Base-by-base conservation (phyloP, 768 basidiomycete genomes). In the Galerina marginata region DNA sequence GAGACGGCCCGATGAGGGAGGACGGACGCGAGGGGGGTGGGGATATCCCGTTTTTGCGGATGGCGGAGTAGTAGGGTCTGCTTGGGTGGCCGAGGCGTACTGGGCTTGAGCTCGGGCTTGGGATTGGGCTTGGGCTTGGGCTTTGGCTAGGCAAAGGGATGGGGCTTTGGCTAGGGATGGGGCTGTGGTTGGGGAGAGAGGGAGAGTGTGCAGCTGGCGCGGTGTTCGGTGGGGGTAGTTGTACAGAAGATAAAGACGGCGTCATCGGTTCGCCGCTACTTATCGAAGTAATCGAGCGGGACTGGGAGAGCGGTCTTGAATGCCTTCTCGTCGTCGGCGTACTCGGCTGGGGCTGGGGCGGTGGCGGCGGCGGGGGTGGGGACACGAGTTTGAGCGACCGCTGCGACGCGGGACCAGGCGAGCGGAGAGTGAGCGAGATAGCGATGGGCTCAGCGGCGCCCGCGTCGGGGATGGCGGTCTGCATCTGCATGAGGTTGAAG, bases 11-110 rank as follows among this genome's bases (percentile, higher is more conserved):
- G 49, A 59, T 72, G 0, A 75, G 69, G 9, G 78, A 77, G 11
- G 70, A 71, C 1, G 81, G 77, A 45, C 76, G 79, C 23, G 81
- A 79, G 4, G 66, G 52, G 14, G 67, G 55, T 2, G 68, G 77
- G 4, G 68, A 63, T 6, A 67, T 63, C 7, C 66, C 67, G n/a
- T 63, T 74, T 75, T 75, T 74, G 73, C 84, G 82, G 51, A 86
- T 86, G 50, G 79, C 84, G 23, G 79, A 77, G 67, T 86, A 86
- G 64, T 83, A 84, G 11, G 84, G 85, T 16, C 85, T 75, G 53
- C 71, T 79, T 10, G 84, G 83, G 61, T 82, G 82, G 1, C 84
- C 84, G 29, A 86, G 71, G 7, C 79, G 81, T 2, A 67, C 62
- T 1, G 64, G 63, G 37, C 67, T 65, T 10, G 62, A 51, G 74